Conservation (phyloP, 345 rosid species). For the Angophora floribunda region DNA sequence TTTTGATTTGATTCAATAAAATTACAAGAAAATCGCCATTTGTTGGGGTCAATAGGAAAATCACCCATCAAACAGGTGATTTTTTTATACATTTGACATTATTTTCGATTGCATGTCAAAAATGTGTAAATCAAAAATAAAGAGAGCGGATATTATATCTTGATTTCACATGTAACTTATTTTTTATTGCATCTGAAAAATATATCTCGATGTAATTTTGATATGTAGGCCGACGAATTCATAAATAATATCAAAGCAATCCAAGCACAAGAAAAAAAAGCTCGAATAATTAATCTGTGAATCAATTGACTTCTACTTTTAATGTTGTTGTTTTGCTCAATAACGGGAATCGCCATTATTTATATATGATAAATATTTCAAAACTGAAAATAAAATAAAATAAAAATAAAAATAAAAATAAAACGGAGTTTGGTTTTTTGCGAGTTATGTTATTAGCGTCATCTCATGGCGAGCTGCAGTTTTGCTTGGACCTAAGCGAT, state of each 20-base stretch:
- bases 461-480: accelerated
- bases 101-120: accelerated
- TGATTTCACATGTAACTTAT: accelerated
- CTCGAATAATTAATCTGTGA: not conserved
- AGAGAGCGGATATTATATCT: accelerated
- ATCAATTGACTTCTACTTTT: not conserved
- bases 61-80: too few species aligned
- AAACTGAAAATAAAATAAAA: not conserved
- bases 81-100: not conserved
- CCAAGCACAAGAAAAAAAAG: not conserved
- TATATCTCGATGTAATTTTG: not conserved
- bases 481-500: not conserved
- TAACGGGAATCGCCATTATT: not conserved
- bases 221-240: accelerated
- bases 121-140: accelerated
- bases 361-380: not conserved
- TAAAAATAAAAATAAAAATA: too few species aligned
- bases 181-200: accelerated
- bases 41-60: too few species aligned
- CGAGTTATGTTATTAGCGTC: not conserved
- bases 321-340: not conserved
- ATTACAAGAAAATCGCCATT: accelerated
- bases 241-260: not conserved
- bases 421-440: not conserved
- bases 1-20: not conserved